Evolutionary conservation across 2,329 filamentous ascomycete genomes (phyloP), one percentile per base, ranked within the genome.

Genomic region (Lojkania enalia): DNA sequence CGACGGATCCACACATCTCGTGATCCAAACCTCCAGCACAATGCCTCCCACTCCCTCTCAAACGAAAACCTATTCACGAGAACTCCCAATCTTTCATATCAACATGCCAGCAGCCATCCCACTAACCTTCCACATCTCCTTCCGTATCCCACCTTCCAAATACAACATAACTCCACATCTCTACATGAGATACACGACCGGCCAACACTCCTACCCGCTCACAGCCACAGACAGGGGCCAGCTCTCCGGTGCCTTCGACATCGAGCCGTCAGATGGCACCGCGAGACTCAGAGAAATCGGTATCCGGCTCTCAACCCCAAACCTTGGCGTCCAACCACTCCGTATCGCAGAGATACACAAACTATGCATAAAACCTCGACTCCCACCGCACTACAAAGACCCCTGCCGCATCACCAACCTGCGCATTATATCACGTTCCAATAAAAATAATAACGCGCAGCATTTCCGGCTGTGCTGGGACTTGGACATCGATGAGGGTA

Each of bases 381-480:
- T 7, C 6, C 11, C 14, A 7, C 3, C 37, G 3, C 9, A 39
- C 1, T 5, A 9, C 2, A 5, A 23, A 3, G 9, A 14, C 2
- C 13, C 25, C 0, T 42, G 16, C 15, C 37, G 6, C 4, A 58
- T 67, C 11, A 13, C 44, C 2, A 20, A 57, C 12, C 25, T 63
- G 11, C 42, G 39, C 3, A 20, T 64, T 12, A 46, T 55, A 38
- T 11, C 30, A 19, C 46, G 47, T n/a, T n/a, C n/a, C n/a, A n/a
- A n/a, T 6, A 53, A 49, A 3, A 33, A 53, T 36, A 54, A 48
- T 4, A 55, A 62, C 2, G 46, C 20, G 6, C 33, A 27, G 35
- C 60, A 67, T 32, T 30, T 40, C n/a, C 54, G 66, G 12, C 37
- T 70, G 11, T 54, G 39, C 25, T 70, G 64, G 66, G n/a, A n/a